Conservation (phyloP, 345 rosid genomes). For the Nasturtium officinale region DNA sequence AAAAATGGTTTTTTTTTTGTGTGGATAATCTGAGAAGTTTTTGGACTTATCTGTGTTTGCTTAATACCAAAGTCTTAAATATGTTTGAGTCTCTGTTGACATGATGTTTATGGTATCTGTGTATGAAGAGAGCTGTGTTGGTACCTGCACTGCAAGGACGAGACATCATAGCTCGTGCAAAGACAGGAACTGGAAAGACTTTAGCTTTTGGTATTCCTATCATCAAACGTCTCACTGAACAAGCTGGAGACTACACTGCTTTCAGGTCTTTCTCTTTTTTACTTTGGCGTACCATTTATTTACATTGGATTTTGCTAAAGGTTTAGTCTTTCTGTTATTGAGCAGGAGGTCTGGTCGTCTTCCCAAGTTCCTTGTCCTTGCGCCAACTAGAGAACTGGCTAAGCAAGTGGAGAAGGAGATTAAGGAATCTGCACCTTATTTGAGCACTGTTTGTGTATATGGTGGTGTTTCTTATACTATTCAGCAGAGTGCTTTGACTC, state of each 20-base stretch:
- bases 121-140: slow-evolving; percentile 78
- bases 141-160: slow-evolving; percentile 85
- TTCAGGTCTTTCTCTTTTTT: slow-evolving; percentile 49
- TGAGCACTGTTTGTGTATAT: slow-evolving; percentile 87
- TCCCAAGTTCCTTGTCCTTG: slow-evolving; percentile 77
- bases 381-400: slow-evolving; percentile 92
- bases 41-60: not conserved
- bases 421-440: slow-evolving; percentile 83
- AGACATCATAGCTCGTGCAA: slow-evolving; percentile 94
- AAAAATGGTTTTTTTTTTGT: slow-evolving; percentile 16
- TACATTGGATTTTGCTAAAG: slow-evolving; percentile 9
- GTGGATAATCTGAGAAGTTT: not conserved
- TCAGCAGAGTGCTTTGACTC: slow-evolving; percentile 80
- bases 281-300: not conserved
- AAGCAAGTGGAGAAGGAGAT: slow-evolving; percentile 97
- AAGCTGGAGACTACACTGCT: slow-evolving; percentile 47
- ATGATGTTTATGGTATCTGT: not conserved
- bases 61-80: not conserved
- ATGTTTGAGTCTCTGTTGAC: slow-evolving; percentile 13
- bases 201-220: slow-evolving; percentile 96
- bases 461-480: slow-evolving; percentile 90
- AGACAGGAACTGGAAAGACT: slow-evolving; percentile 99
- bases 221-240: slow-evolving; percentile 76
- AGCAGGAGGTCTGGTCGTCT: slow-evolving; percentile 67
- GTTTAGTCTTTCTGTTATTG: slow-evolving; percentile 2